Percentiles rank a stretch among this genome's conserved stretches.
Conservation (phyloP, 306 rosid genomes). For the Quercus alba region DNA sequence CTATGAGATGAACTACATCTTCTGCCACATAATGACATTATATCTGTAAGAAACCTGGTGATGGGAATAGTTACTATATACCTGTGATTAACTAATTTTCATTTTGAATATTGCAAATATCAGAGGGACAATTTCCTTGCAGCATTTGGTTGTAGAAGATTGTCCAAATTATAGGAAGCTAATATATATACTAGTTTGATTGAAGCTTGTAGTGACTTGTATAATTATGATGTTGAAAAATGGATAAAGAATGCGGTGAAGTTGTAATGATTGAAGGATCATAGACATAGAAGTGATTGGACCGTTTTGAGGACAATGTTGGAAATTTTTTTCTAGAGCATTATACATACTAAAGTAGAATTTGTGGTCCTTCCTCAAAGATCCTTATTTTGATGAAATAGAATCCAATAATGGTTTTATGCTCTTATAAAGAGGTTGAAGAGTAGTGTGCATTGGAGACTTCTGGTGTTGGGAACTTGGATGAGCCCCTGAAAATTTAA, state of each 20-base stretch:
- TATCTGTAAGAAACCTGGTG: background rate
- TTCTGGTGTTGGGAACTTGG: background rate
- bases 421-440: background rate
- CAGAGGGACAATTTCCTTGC: background rate
- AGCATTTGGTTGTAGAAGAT: background rate
- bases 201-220: background rate
- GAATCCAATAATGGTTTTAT: background rate
- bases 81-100: background rate
- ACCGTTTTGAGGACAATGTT: background rate
- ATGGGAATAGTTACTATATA: too few species aligned
- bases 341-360: background rate
- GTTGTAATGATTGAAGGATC: background rate
- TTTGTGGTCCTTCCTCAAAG: background rate
- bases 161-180: background rate
- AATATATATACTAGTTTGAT: background rate
- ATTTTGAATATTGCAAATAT: background rate
- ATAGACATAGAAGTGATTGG: background rate
- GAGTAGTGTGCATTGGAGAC: background rate
- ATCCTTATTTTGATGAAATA: background rate
- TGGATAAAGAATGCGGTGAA: background rate
- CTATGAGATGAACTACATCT: background rate
- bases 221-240: background rate
- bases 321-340: background rate
- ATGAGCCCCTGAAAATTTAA: background rate
- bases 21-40: background rate